Conservation (phyloP, 345 rosid genomes). For the Salix dunnii region DNA sequence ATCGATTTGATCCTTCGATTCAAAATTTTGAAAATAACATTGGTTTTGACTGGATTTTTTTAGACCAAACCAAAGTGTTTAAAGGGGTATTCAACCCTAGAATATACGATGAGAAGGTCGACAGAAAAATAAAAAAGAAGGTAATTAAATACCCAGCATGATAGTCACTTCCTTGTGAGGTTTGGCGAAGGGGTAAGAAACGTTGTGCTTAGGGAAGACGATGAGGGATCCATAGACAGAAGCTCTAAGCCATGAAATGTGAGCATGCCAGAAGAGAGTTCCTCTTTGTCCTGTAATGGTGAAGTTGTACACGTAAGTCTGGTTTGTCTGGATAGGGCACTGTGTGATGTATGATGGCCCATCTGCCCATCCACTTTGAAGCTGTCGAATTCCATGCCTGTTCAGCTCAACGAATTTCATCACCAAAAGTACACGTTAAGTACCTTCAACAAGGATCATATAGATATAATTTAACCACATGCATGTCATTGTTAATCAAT, state of each 20-base stretch:
- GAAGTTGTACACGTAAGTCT: constrained; percentile 65
- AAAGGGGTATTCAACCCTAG: no score
- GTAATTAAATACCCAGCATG: constrained; percentile 45
- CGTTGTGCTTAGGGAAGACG: constrained; percentile 53
- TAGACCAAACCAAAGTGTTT: no score
- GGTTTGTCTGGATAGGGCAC: constrained; percentile 67
- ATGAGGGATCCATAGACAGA: constrained; percentile 67
- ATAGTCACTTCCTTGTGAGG: constrained; percentile 69
- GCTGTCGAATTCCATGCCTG: constrained; percentile 77
- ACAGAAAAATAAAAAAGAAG: not conserved
- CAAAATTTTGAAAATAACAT: no score
- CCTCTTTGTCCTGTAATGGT: constrained; percentile 70
- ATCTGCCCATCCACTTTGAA: constrained; percentile 76
- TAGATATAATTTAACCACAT: not conserved
- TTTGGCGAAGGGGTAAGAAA: constrained; percentile 62
- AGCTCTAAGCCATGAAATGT: constrained; percentile 67
- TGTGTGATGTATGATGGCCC: constrained; percentile 74
- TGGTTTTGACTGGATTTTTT: no score
- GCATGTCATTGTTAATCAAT: not conserved
- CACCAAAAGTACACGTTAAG: not conserved
- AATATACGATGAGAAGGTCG: not conserved
- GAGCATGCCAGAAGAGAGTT: constrained; percentile 77
- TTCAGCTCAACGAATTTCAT: not conserved
- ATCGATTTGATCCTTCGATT: no score
- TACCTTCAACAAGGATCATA: not conserved